Conservation (phyloP, 306 rosid species). For the Spatholobus suberectus region DNA sequence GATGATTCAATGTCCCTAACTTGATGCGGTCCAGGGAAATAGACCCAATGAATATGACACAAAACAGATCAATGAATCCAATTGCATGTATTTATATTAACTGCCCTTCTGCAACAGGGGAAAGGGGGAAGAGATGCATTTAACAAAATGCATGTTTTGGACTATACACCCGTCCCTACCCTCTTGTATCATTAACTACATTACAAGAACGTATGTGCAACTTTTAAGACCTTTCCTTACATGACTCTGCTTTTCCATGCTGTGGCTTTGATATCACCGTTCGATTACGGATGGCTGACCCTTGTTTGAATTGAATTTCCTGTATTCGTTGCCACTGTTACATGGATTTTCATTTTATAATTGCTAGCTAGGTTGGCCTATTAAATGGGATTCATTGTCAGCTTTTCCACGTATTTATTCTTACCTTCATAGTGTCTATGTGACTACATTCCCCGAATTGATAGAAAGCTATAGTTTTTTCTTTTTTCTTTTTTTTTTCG, state of each 20-base stretch:
- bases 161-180: conserved; percentile 36
- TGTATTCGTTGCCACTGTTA: background rate
- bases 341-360: background rate
- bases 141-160: conserved; percentile 50
- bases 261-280: background rate
- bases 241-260: background rate
- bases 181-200: conserved; percentile 6
- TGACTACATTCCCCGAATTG: background rate
- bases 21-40: conserved; percentile 13
- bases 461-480: background rate
- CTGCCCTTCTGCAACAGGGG: conserved; percentile 13
- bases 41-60: conserved; percentile 49
- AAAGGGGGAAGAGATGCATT: conserved; percentile 36
- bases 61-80: conserved; percentile 50
- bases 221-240: conserved; percentile 22
- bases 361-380: background rate
- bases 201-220: conserved; percentile 30
- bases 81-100: conserved; percentile 29
- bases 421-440: background rate
- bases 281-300: background rate
- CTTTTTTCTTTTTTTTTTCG: background rate
- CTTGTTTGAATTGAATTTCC: background rate
- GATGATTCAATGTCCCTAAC: conserved; percentile 42
- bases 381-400: background rate
- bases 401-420: background rate